Evolutionary conservation across 305 asterid genomes (phyloP).

Genomic region (Fraxinus xanthoxyloides): DNA sequence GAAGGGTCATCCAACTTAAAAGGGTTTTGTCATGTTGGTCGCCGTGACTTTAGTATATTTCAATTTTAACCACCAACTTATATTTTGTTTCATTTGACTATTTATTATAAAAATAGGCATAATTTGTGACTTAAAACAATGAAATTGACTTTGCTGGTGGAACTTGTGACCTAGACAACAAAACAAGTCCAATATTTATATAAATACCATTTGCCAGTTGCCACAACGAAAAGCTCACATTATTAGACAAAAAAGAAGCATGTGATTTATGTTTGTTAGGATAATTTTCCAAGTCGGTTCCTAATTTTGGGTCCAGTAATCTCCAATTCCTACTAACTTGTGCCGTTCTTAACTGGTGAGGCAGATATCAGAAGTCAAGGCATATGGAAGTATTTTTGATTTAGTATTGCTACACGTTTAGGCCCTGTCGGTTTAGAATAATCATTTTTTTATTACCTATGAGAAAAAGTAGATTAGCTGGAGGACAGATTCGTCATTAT

Average conservation of each 20-base stretch:
- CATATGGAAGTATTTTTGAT: neutral
- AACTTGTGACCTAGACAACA: neutral
- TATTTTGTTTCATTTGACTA: neutral
- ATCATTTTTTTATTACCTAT: neutral
- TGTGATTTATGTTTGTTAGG: neutral
- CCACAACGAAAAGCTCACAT: neutral
- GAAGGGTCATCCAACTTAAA: neutral
- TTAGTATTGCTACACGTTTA: too few relatives aligned
- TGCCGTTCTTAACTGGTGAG: neutral
- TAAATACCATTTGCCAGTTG: neutral
- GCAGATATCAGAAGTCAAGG: neutral
- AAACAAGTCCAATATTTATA: neutral
- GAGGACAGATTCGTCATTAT: neutral
- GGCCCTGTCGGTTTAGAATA: too few relatives aligned
- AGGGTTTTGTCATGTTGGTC: neutral
- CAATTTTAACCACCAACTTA: neutral
- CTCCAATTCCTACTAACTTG: neutral
- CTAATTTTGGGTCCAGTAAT: neutral
- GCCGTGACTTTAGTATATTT: neutral
- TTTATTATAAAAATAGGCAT: neutral
- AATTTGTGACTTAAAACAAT: neutral
- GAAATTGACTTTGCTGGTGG: neutral
- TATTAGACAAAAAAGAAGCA: neutral
- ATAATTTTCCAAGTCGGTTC: neutral
- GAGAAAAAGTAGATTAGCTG: neutral